These are phyloP conservation scores for Murraya koenigii DNA, from an alignment of 345 rosid species.

Conservation along the genomic window DNA sequence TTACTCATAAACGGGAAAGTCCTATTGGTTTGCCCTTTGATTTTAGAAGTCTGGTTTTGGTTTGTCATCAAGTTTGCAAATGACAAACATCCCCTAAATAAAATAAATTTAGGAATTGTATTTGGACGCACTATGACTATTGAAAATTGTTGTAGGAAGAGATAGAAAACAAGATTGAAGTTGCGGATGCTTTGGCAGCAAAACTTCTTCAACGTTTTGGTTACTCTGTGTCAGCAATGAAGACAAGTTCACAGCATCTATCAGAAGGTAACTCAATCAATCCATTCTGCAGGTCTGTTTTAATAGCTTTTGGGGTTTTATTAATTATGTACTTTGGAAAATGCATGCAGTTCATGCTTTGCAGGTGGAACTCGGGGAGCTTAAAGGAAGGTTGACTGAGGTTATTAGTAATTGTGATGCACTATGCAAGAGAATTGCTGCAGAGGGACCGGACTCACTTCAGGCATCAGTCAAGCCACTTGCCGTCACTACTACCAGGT, in stretches of 20 bases:
- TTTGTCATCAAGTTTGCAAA: neutral
- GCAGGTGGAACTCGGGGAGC: slow-evolving; percentile 91
- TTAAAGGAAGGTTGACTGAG: slow-evolving; percentile 86
- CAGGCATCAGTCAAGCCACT: slow-evolving; percentile 52
- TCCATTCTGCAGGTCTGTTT: neutral
- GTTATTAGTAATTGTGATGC: slow-evolving; percentile 79
- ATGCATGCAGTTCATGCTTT: slow-evolving; percentile 62
- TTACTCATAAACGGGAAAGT: neutral
- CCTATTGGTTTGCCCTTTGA: neutral
- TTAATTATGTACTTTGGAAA: slow-evolving; percentile 10
- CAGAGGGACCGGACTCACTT: slow-evolving; percentile 82
- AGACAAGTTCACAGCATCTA: slow-evolving; percentile 70
- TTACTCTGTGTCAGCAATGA: slow-evolving; percentile 71
- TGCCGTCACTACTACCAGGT: slow-evolving; percentile 22
- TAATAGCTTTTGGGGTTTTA: neutral
- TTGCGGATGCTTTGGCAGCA: slow-evolving; percentile 84
- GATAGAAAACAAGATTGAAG: slow-evolving; percentile 88
- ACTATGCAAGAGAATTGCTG: slow-evolving; percentile 66
- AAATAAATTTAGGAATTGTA: neutral
- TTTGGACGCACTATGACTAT: neutral
- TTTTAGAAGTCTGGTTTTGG: neutral
- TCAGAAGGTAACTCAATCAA: slow-evolving; percentile 59
- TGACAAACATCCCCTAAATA: neutral
- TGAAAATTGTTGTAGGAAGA: slow-evolving; percentile 60
- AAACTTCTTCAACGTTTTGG: slow-evolving; percentile 82